These are phyloP conservation scores for Sutorius australiensis DNA, from an alignment of 768 basidiomycete species.

Conservation along the genomic window DNA sequence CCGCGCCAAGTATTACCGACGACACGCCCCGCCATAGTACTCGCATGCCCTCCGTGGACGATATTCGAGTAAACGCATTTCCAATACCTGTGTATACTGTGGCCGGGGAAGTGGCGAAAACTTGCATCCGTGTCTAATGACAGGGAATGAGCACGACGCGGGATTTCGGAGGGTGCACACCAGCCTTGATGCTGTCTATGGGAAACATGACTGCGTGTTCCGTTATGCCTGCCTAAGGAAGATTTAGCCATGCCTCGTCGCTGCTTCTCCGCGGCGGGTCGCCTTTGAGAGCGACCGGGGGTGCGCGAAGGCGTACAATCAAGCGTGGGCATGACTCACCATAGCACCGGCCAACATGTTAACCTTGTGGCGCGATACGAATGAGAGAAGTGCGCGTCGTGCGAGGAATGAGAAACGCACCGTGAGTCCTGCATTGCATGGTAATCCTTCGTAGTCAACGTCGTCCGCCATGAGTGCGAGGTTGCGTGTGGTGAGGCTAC, in stretches of 20 bases:
- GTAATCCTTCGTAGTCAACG: conserved; percentile 63
- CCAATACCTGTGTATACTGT: conserved; percentile 88
- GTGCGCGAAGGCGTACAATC: not conserved
- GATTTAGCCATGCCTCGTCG: conserved; percentile 12
- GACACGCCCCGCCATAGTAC: conserved; percentile 95
- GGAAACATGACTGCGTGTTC: conserved; percentile 99
- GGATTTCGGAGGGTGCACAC: conserved; percentile 24
- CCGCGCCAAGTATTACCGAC: conserved; percentile 92
- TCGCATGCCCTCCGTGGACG: conserved; percentile 88
- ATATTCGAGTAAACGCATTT: conserved; percentile 88
- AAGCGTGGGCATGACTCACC: conserved; percentile 47
- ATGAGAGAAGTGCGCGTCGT: conserved; percentile 16
- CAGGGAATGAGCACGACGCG: conserved; percentile 1
- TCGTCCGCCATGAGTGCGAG: conserved; percentile 37
- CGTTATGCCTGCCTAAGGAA: conserved; percentile 86
- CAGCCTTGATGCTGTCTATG: conserved; percentile 94
- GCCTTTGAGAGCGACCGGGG: not conserved
- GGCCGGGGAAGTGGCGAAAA: conserved; percentile 80
- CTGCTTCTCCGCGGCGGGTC: not conserved
- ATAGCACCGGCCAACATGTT: conserved; percentile 97
- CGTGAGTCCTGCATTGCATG: conserved; percentile 74
- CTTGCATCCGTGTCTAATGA: conserved; percentile 95
- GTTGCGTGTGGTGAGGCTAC: conserved; percentile 5
- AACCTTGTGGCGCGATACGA: conserved; percentile 46
- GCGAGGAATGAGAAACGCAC: conserved; percentile 34